Percentiles rank a stretch among this genome's conserved stretches.
Evolutionary conservation across 106 monocot genomes (phyloP).

Genomic region (Cymbidium sinense): DNA sequence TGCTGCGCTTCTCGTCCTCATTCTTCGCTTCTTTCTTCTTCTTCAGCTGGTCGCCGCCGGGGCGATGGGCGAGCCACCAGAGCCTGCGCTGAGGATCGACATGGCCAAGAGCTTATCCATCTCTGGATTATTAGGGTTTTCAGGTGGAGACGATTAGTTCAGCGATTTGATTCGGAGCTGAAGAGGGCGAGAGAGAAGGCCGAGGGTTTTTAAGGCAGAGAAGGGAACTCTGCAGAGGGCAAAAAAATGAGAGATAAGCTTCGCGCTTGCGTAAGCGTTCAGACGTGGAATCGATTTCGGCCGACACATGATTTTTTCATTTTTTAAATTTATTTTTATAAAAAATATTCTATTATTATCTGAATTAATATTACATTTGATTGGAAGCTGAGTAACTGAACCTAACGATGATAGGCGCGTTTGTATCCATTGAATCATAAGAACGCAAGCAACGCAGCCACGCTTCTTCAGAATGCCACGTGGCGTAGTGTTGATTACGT

Average conservation of each 20-base stretch:
- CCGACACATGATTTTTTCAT: no score
- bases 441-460: no score
- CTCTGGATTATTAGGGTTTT: neutral
- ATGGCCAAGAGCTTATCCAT: conserved; percentile 35
- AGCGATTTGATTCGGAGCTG: neutral
- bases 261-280: neutral
- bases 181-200: neutral
- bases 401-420: no score
- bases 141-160: neutral
- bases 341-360: no score
- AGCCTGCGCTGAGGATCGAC: conserved; percentile 26
- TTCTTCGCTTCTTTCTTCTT: conserved; percentile 6
- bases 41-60: neutral
- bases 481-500: no score
- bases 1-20: conserved; percentile 4
- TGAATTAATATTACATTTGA: no score
- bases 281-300: neutral
- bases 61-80: neutral
- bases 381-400: no score
- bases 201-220: neutral
- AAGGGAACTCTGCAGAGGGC: neutral
- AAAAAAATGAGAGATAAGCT: neutral
- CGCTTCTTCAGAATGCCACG: no score
- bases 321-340: no score
- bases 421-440: no score